Evolutionary conservation across 2,329 filamentous ascomycete genomes (phyloP), one percentile per base, ranked within the genome.

Genomic region (Davidsoniella australis): DNA sequence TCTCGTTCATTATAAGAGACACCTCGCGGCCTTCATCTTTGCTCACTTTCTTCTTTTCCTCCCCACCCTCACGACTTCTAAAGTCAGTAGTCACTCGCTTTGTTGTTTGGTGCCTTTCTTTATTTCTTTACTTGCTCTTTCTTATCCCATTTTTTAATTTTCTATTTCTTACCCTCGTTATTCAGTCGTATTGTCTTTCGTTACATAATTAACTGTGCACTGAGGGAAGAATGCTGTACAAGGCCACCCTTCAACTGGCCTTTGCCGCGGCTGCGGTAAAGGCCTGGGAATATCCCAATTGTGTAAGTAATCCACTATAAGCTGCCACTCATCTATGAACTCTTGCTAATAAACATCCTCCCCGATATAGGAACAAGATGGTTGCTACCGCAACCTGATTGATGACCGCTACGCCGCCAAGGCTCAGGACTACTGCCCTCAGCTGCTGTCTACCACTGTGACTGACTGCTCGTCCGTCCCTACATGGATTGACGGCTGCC

Each of bases 381-480:
- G 62, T 58, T 65, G 63, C 59, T 65, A 63, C 55, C 57, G 58
- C 54, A 61, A 64, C 54, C 47, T 65, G 47, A 56, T 60, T 49
- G 59, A 65, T 53, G 9, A 54, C 1, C 60, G 61, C 48, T 62
- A 62, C 54, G 55, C 56, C 40, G 55, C 53, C 12, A 50, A 58
- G 38, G 60, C 59, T 40, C 55, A 57, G 39, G 46, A 24, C 4
- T 64, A 64, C 55, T 67, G 64, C 55, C 48, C 59, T 10, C 55
- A 56, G 2, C 64, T 58, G 53, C 58, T 67, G 43, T 45, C 57
- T 17, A 56, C 55, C 23, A 59, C 56, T 47, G 61, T 55, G 20
- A 62, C 58, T 20, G 57, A 57, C 41, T 41, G 56, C 26, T 44
- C 53, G 2, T 55, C 55, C 40, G 58, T 65, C 41, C 63, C 63